These are phyloP conservation scores for Gracilariopsis chorda DNA, from an alignment of 23 red algal genomes.

Conservation along the genomic window DNA sequence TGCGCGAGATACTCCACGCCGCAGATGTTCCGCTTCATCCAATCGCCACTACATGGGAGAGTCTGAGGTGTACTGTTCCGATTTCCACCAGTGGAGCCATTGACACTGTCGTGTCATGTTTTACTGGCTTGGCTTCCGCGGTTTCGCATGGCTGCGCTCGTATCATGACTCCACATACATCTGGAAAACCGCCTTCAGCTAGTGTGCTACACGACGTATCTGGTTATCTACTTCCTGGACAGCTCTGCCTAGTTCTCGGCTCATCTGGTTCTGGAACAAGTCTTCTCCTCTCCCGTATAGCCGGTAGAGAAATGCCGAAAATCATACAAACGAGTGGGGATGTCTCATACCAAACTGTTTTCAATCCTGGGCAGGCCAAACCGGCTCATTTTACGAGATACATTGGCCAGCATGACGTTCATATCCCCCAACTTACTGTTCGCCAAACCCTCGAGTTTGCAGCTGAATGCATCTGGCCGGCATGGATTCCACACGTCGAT, in stretches of 20 bases:
- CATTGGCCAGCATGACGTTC: conserved; percentile 77
- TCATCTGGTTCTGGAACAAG: conserved; percentile 80
- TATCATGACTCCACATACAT: no score
- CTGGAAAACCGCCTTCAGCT: no score
- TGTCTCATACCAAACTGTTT: conserved; percentile 78
- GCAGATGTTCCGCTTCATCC: background rate
- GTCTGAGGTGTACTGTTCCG: conserved; percentile 16
- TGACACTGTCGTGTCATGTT: conserved; percentile 12
- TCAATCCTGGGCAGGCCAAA: background rate
- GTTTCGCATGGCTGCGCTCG: no score
- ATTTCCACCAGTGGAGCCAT: background rate
- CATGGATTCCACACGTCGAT: conserved; percentile 81
- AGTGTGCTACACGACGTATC: conserved; percentile 40
- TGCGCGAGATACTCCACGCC: background rate
- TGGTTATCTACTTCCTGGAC: conserved; percentile 65
- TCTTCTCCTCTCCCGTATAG: conserved; percentile 71
- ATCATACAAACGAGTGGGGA: conserved; percentile 29
- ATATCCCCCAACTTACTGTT: conserved; percentile 82
- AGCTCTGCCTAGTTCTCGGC: conserved; percentile 83
- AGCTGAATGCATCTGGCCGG: conserved; percentile 72
- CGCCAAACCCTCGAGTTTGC: conserved; percentile 83
- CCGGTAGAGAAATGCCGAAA: conserved; percentile 12
- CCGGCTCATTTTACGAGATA: conserved; percentile 67
- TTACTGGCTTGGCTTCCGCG: no score
- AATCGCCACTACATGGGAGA: conserved; percentile 1